Evolutionary conservation across 164 flowering plant species (phyloP).

Genomic region (Sedum album): DNA sequence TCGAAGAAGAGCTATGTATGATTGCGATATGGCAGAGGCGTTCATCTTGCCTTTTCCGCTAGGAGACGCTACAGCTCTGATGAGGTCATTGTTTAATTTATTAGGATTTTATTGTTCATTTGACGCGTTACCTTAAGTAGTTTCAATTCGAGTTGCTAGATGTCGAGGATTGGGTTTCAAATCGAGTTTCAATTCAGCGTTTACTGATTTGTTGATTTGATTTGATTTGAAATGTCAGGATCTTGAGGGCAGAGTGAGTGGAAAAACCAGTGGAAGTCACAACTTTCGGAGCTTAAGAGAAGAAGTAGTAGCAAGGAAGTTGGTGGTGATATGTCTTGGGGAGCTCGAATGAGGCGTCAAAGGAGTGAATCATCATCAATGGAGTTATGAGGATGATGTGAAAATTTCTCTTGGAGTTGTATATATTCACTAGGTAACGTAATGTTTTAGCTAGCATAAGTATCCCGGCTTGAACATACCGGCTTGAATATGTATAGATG

Average conservation of each 20-base stretch:
- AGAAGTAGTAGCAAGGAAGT: slow-evolving; percentile 47
- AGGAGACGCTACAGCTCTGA: neutral
- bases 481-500: neutral
- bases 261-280: no score
- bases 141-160: no score
- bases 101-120: no score
- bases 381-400: slow-evolving; percentile 9
- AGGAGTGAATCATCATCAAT: slow-evolving; percentile 28
- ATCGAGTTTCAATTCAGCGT: no score
- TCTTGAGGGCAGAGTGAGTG: slow-evolving; percentile 33
- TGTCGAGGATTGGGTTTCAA: no score
- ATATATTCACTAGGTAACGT: no score
- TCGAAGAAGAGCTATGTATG: slow-evolving; percentile 53
- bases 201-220: no score
- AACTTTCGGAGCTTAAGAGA: slow-evolving; percentile 63
- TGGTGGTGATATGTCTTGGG: slow-evolving; percentile 68
- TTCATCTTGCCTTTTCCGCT: neutral
- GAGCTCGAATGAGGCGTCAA: slow-evolving; percentile 68
- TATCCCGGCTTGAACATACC: no score
- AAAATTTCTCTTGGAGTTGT: neutral
- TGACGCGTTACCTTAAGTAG: no score
- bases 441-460: no score
- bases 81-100: neutral
- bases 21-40: slow-evolving; percentile 15
- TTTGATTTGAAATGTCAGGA: slow-evolving; percentile 27